A percentile compares a stretch with the other conserved stretches of the same genome.
phyloP scores from a whole-genome alignment of 23 red algal species.

The Gracilaria caudata region DNA sequence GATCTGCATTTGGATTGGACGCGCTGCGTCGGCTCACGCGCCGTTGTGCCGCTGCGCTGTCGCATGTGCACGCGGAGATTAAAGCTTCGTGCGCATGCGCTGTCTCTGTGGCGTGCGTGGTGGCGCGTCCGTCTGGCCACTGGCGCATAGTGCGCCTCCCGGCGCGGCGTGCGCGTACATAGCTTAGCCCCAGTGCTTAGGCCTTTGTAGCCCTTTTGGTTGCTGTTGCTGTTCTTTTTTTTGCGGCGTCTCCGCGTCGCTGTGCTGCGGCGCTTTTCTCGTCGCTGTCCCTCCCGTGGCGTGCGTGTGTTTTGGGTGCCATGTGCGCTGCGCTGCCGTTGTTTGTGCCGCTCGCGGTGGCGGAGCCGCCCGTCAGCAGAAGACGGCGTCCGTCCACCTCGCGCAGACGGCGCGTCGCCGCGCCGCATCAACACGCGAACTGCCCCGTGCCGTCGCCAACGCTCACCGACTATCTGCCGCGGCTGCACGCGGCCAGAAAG shows the following conservation, averaged over 20 bases:
- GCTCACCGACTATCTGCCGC: constrained; percentile 12
- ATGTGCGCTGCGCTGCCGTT: not conserved
- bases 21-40: not conserved
- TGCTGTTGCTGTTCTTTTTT: not conserved
- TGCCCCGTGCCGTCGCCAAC: not conserved
- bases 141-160: not conserved
- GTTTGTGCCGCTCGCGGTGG: constrained; percentile 19
- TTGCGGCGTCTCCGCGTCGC: not conserved
- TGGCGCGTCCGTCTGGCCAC: no score
- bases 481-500: constrained; percentile 15
- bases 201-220: not conserved
- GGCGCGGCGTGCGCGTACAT: not conserved
- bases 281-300: not conserved
- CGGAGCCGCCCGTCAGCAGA: not conserved
- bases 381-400: not conserved
- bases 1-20: constrained; percentile 17
- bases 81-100: no score
- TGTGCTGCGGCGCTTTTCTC: not conserved
- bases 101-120: no score
- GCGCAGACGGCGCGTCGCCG: not conserved
- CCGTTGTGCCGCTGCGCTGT: not conserved
- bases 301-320: not conserved
- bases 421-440: not conserved
- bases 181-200: not conserved
- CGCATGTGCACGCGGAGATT: constrained; percentile 2